A percentile compares a stretch with the other conserved stretches of the same genome.
Conservation (phyloP, 768 basidiomycete genomes). For the Hemileccinum impolitum region DNA sequence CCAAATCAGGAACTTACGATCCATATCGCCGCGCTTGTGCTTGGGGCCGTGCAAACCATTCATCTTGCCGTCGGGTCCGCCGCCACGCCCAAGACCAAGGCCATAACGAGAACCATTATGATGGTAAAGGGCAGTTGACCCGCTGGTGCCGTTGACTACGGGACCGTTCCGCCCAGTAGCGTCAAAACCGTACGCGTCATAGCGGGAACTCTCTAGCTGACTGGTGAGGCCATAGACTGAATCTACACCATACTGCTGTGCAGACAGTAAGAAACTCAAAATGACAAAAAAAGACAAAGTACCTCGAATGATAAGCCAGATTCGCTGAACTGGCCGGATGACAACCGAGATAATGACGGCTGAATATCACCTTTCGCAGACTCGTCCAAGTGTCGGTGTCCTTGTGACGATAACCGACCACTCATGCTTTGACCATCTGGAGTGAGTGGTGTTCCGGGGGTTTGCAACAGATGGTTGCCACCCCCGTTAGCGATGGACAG, state of each 20-base stretch:
- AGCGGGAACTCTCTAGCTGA: constrained; percentile 51
- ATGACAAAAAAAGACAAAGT: constrained; percentile 16
- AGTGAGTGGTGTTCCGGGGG: constrained; percentile 60
- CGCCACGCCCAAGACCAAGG: constrained; percentile 54
- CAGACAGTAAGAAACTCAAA: constrained; percentile 10
- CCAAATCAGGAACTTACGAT: constrained; percentile 63
- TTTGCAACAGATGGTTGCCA: constrained; percentile 54
- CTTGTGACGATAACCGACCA: constrained; percentile 56
- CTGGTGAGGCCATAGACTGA: constrained; percentile 45
- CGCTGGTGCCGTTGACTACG: constrained; percentile 39
- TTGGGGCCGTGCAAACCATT: constrained; percentile 89
- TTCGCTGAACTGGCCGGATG: constrained; percentile 56
- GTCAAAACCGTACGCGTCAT: constrained; percentile 58
- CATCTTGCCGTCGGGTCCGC: constrained; percentile 72
- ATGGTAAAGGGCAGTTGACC: constrained; percentile 76
- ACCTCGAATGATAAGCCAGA: constrained; percentile 58
- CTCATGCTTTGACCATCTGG: constrained; percentile 57
- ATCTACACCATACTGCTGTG: constrained; percentile 57
- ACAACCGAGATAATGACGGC: constrained; percentile 68
- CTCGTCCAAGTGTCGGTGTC: constrained; percentile 46
- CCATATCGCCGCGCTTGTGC: constrained; percentile 91
- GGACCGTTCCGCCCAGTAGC: constrained; percentile 38
- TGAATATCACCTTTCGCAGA: constrained; percentile 55
- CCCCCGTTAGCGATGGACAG: constrained; percentile 48
- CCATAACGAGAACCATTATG: constrained; percentile 79